A percentile compares a stretch with the other conserved stretches of the same genome.
Conservation (phyloP, 1,284 basidiomycete species). For the Malassezia furfur region DNA sequence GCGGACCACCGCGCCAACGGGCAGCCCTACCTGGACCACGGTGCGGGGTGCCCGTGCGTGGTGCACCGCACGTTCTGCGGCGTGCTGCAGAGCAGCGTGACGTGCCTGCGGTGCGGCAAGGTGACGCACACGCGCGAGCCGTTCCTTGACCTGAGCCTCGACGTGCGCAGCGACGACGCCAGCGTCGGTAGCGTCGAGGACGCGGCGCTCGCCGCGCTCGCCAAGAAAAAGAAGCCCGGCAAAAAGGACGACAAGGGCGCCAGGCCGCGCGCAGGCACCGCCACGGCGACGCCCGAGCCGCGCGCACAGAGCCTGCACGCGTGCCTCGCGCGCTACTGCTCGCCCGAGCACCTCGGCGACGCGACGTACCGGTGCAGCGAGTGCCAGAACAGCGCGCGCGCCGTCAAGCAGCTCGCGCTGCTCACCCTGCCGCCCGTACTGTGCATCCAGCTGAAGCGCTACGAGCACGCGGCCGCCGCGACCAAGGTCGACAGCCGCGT, state of each 20-base stretch:
- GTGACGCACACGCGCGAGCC: conserved; percentile 74
- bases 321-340: conserved; percentile 26
- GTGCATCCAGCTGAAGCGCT: conserved; percentile 94
- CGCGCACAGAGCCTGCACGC: conserved; percentile 53
- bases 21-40: conserved; percentile 16
- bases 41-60: conserved; percentile 66
- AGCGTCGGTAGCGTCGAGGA: conserved; percentile 3
- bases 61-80: conserved; percentile 86
- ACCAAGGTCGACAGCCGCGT: conserved; percentile 74
- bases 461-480: conserved; percentile 64
- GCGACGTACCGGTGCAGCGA: conserved; percentile 53
- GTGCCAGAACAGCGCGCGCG: conserved; percentile 44
- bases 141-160: conserved; percentile 81
- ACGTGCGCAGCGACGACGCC: conserved; percentile 52
- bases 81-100: conserved; percentile 75
- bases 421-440: conserved; percentile 77
- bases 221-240: conserved; percentile 41
- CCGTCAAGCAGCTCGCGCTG: conserved; percentile 74
- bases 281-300: conserved; percentile 5
- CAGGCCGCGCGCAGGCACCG: conserved; percentile 10
- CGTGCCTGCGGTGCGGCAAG: conserved; percentile 65
- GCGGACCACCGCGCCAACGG: conserved; percentile 18
- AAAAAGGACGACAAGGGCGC: conserved; percentile 21
- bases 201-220: neutral
- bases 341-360: conserved; percentile 34